Conservation (phyloP, 2,329 filamentous ascomycete genomes). For the Periconia sp. region DNA sequence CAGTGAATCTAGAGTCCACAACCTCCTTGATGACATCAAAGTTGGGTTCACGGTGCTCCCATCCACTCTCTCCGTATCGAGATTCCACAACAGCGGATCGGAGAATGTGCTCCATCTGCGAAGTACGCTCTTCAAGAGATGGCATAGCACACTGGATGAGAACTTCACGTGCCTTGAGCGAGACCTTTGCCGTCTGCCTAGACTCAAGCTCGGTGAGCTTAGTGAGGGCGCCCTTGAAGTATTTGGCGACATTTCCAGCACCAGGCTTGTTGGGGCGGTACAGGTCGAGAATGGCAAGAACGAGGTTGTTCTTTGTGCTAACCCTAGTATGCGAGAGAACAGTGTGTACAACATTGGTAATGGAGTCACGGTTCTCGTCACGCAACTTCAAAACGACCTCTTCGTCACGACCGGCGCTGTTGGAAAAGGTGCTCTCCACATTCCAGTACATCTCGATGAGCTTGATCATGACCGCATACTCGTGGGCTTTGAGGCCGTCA, state of each 20-base stretch:
- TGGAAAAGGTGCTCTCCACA: constrained; percentile 85
- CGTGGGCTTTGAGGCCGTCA: constrained; percentile 88
- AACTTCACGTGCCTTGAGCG: constrained; percentile 93
- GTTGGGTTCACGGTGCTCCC: constrained; percentile 92
- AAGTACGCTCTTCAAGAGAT: constrained; percentile 89
- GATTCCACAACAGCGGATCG: constrained; percentile 94
- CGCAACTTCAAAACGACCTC: constrained; percentile 90
- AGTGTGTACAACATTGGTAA: constrained; percentile 78
- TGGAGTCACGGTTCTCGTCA: constrained; percentile 95
- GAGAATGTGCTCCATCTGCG: constrained; percentile 98
- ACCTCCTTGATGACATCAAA: constrained; percentile 94
- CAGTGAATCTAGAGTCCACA: constrained; percentile 97
- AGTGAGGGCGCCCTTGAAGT: constrained; percentile 79
- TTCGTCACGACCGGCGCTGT: constrained; percentile 82
- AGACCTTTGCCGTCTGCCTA: constrained; percentile 86
- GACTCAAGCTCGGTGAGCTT: constrained; percentile 90
- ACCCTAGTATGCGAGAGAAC: constrained; percentile 94
- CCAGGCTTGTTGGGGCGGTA: constrained; percentile 95
- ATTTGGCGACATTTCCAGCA: constrained; percentile 83
- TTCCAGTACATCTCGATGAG: constrained; percentile 81
- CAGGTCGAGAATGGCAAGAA: constrained; percentile 87
- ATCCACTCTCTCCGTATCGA: constrained; percentile 95
- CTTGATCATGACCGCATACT: constrained; percentile 77
- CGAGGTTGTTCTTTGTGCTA: constrained; percentile 88
- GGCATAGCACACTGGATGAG: constrained; percentile 96